Evolutionary conservation across 192 early-diverging fungal species (phyloP).

Genomic region (Dimargaris cristalligena): DNA sequence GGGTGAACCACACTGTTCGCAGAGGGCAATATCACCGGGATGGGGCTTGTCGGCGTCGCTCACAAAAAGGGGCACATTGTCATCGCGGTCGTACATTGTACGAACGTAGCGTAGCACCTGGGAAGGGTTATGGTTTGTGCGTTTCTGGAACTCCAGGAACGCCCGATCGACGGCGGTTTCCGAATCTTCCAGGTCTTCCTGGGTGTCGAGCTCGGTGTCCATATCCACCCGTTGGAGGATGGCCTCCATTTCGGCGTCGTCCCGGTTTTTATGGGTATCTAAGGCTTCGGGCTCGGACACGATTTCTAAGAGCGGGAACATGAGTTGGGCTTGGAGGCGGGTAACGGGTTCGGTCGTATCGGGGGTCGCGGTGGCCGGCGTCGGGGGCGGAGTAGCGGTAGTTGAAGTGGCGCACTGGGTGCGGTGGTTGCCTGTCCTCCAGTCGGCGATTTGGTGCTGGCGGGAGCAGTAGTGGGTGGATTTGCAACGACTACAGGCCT

Average conservation of each 20-base stretch:
- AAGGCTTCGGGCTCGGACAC: slow-evolving; percentile 45
- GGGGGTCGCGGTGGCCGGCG: too few species aligned
- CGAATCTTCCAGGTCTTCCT: slow-evolving; percentile 8
- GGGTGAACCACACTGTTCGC: background rate
- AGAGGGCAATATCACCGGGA: background rate
- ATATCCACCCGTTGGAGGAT: too few species aligned
- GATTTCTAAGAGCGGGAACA: slow-evolving; percentile 47
- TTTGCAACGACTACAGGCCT: slow-evolving; percentile 65
- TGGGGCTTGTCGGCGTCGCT: slow-evolving; percentile 1
- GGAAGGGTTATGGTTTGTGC: background rate
- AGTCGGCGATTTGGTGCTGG: slow-evolving; percentile 71
- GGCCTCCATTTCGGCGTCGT: too few species aligned
- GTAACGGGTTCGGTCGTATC: too few species aligned
- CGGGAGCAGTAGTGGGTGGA: slow-evolving; percentile 60
- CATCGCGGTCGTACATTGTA: background rate
- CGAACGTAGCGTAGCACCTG: slow-evolving; percentile 3
- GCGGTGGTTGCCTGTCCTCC: slow-evolving; percentile 59
- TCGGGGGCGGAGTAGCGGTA: slow-evolving; percentile 9
- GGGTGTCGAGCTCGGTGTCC: background rate
- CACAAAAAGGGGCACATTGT: slow-evolving; percentile 1
- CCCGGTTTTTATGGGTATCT: slow-evolving; percentile 30
- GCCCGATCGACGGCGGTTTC: slow-evolving; percentile 1
- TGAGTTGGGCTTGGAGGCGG: too few species aligned
- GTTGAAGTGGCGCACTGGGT: slow-evolving; percentile 24
- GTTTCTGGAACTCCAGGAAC: slow-evolving; percentile 8